Base-by-base conservation (phyloP, 2,329 filamentous ascomycete species). In the Botrytis medusae region DNA sequence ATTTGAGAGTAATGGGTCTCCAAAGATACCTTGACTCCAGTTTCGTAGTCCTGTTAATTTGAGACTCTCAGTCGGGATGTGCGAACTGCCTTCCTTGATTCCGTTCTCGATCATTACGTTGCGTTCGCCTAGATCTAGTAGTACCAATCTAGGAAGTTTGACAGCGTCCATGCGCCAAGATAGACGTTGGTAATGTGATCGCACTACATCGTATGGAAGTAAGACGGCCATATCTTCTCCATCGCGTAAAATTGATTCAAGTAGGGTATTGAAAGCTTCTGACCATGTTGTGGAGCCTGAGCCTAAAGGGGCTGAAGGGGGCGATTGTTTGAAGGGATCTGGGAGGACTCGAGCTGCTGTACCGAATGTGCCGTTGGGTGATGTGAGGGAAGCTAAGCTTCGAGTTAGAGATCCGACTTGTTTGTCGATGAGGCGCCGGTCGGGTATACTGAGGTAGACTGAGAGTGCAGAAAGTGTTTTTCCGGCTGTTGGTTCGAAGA, bases 1-100 rank as follows among this genome's bases (percentile, higher is more conserved):
- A 4, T 82, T 83, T 3, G 86, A 84, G 68, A 91, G 82, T 3
- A 90, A 78, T 0, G 88, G 88, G 74, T 91, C 89, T 18, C 88
- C 89, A 75, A 91, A 90, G 18, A 90, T 76, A 61, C 86, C 86
- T 73, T 85, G 86, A 74, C 86, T 86, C 88, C 88, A 91, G 80
- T 88, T 87, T 46, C 83, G 83, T n/a, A 90, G 79, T 0, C 88
- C 88, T 0, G 83, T 86, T 22, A 89, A 79, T 34, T 78, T 78
- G 22, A 74, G 72, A 2, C 71, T 73, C 40, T 73, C 63, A 10
- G 34, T 74, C 32, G 74, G 62, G 34, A 34, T 40, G 42, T 68
- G 74, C 37, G 59, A 64, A 44, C 68, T 65, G 32, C 72, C 71
- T 46, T 60, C 63, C 37, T 72, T 77, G 59, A 73, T 74, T 54